Evolutionary conservation across 1,284 basidiomycete species (phyloP), one percentile per base, ranked within the genome.

Genomic region (Entoloma clypeatum): DNA sequence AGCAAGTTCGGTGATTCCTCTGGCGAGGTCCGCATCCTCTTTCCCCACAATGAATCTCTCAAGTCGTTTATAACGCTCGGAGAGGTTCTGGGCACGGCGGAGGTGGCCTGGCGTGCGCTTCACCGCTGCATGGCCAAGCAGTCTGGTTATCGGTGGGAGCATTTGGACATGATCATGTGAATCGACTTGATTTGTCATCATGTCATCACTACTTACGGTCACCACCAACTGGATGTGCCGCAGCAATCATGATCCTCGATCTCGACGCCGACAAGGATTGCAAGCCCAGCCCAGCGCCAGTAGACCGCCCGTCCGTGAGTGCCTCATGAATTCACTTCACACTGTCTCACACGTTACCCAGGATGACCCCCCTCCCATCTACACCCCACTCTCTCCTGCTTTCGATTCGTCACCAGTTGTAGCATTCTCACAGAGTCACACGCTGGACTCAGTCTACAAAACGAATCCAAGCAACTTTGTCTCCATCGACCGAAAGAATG

Each of bases 1-100:
- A 8, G n/a, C 21, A 35, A 31, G 16, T 33, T 32, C 8, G 58
- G 52, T 17, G 68, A 60, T 8, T 63, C 59, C 34, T 59, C 55
- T 7, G 51, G n/a, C n/a, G n/a, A n/a, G n/a, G n/a, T n/a, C 53
- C 26, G 69, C 58, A 11, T 58, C 58, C 41, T 65, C 60, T 55
- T 75, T 79, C 14, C 67, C 68, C 22, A 72, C 62, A 8, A 79
- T 48, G 1, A 70, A 68, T 38, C 68, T 72, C 51, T 85, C 82
- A 1, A 87, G 67, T 16, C 66, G 64, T 5, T 55, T 55, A 47
- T 76, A 81, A 11, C 81, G 71, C 4, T 69, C 62, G 1, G 74
- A 67, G 4, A 70, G 57, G 39, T 68, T 67, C 39, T 62, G 63
- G 2, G 67, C 67, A 8, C 58, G 58, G 13, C 58, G 43, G 24